Conservation (phyloP, 495 filamentous ascomycete species). For the Aspergillus bertholletiae region DNA sequence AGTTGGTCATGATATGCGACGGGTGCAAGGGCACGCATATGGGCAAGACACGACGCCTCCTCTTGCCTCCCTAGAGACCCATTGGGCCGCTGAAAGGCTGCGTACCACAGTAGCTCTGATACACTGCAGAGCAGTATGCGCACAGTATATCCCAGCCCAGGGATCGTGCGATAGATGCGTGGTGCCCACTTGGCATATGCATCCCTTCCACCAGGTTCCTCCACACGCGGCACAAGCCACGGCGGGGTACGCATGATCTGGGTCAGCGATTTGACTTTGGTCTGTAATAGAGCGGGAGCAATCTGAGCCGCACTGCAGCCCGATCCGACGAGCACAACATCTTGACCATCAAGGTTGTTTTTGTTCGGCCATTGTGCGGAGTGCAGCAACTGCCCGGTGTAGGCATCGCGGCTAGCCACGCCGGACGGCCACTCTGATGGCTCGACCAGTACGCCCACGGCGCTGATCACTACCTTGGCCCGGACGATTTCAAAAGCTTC, state of each 20-base stretch:
- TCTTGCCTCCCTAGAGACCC: too few relatives aligned
- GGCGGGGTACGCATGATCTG: conserved; percentile 63
- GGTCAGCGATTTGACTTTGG: conserved; percentile 49
- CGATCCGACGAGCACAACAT: conserved; percentile 58
- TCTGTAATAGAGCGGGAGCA: conserved; percentile 34
- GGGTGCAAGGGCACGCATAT: not conserved
- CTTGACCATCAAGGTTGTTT: conserved; percentile 45
- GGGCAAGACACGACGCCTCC: not conserved
- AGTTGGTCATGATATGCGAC: not conserved
- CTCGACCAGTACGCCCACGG: conserved; percentile 53
- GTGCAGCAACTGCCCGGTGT: conserved; percentile 55
- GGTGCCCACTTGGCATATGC: not conserved
- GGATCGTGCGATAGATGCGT: not conserved
- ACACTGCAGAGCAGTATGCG: not conserved
- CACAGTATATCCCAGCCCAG: not conserved
- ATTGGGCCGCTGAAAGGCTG: not conserved
- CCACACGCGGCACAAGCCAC: conserved; percentile 40
- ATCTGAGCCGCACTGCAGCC: conserved; percentile 55
- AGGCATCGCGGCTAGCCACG: conserved; percentile 32
- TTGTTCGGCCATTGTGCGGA: conserved; percentile 53
- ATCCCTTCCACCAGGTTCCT: not conserved
- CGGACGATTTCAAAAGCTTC: conserved; percentile 28
- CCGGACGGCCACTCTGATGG: conserved; percentile 52
- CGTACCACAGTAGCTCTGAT: not conserved
- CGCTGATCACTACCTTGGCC: conserved; percentile 55